Base-by-base conservation (phyloP, 805 yeast genomes). In the Torulaspora indica region DNA sequence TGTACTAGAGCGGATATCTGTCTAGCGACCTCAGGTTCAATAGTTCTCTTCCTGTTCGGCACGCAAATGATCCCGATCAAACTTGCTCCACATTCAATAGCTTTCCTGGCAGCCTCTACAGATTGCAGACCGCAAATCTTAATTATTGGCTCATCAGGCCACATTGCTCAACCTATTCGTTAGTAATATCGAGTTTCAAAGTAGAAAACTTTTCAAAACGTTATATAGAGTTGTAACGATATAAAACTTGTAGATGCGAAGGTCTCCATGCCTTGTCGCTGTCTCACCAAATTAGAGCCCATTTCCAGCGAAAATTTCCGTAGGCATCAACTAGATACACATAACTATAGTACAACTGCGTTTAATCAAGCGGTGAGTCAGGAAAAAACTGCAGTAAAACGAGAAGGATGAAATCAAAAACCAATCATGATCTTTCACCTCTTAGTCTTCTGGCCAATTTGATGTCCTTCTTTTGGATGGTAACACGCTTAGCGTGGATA, bases 401-500 rank as follows among this genome's bases (percentile, higher is more conserved):
- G 22, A 20, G 22, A 47, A 38, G 40, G 35, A 45, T 22, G 32
- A 33, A 36, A 18, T 8, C 38, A 15, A n/a, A n/a, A n/a, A 20
- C 12, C 20, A 53, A 49, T 67, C 80, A 85, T 58, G 91, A 79
- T 82, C 93, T 83, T 77, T 85, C 95, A 73, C 97, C 98, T 76
- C 97, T 84, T 70, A 91, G 81, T 78, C 98, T 85, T 77, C 97
- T 85, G 58, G 98, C 98, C 68, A 91, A 79, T 69, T 90, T 96
- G 70, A 91, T 87, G 72, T 91, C 98, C 76, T 90, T 90, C 87
- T 89, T 91, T 79, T 88, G 96, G 66, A 91, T 88, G 55, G 98
- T 91, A 60, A 91, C 98, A 76, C 98, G 85, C 82, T 93, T 91
- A 64, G 98, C 98, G 74, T 91, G 98, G 59, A 89, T 87, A 55